These are phyloP conservation scores for Scheffersomyces parashehatae DNA, from an alignment of 1,139 yeast genomes.

Conservation along the genomic window DNA sequence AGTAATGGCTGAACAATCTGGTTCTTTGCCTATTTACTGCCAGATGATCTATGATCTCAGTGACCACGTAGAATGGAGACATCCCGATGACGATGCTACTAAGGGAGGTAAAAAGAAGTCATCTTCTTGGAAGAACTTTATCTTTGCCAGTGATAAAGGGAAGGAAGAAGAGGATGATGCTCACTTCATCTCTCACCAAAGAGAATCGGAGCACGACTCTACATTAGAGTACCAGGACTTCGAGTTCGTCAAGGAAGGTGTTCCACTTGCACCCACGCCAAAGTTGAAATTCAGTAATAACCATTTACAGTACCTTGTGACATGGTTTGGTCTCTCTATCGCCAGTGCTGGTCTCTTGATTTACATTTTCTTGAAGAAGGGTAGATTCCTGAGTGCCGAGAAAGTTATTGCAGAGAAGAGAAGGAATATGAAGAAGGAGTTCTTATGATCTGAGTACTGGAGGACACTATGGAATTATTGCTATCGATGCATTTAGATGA, in stretches of 20 bases:
- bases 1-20: conserved; percentile 73
- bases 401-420: conserved; percentile 43
- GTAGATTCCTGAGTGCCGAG: conserved; percentile 38
- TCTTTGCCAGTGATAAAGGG: conserved; percentile 1
- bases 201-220: conserved; percentile 23
- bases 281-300: conserved; percentile 80
- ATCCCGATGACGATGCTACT: conserved; percentile 9
- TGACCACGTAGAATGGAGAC: conserved; percentile 58
- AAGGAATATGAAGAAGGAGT: conserved; percentile 27
- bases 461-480: no score
- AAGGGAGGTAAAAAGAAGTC: conserved; percentile 4
- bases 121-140: conserved; percentile 13
- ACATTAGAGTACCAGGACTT: conserved; percentile 45
- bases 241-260: conserved; percentile 72
- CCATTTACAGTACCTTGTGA: conserved; percentile 86
- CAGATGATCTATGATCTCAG: conserved; percentile 70
- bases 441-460: no score
- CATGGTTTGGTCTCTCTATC: conserved; percentile 90
- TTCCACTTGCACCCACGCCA: conserved; percentile 84
- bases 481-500: no score
- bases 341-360: conserved; percentile 66
- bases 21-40: conserved; percentile 71
- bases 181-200: conserved; percentile 14
- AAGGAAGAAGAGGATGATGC: conserved; percentile 15
- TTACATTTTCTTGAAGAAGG: conserved; percentile 34